phyloP scores from a whole-genome alignment of 2,329 filamentous ascomycete genomes.

The Fusarium lyarnte region DNA sequence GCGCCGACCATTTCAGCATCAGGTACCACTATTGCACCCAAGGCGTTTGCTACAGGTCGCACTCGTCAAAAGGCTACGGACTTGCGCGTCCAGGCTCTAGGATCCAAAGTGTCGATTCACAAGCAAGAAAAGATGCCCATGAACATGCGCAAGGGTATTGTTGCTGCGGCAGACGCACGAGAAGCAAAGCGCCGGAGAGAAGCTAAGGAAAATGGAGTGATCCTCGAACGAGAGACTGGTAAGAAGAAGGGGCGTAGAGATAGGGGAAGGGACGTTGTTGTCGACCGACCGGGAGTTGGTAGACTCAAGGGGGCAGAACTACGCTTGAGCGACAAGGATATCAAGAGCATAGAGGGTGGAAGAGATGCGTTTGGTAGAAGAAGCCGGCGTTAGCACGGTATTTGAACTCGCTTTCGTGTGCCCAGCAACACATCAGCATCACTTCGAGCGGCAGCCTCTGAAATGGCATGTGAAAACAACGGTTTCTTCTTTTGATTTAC shows the following conservation, averaged over 20 bases:
- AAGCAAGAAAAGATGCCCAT: conserved; percentile 90
- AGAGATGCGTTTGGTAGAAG: conserved; percentile 54
- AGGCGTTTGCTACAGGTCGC: conserved; percentile 67
- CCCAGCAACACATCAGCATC: not conserved
- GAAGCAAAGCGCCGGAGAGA: conserved; percentile 79
- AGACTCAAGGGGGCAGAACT: conserved; percentile 82
- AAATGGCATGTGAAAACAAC: conserved; percentile 9
- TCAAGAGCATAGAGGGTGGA: conserved; percentile 73
- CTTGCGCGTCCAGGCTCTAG: conserved; percentile 82
- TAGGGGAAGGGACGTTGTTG: conserved; percentile 63
- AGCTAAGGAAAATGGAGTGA: conserved; percentile 89
- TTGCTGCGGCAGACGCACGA: conserved; percentile 68
- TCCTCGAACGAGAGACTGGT: conserved; percentile 72
- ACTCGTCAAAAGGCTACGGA: conserved; percentile 85
- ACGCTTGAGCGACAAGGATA: conserved; percentile 80
- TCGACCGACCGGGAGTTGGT: conserved; percentile 83
- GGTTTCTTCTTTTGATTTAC: conserved; percentile 29
- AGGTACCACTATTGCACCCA: conserved; percentile 50
- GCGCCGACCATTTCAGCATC: conserved; percentile 56
- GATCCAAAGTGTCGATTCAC: conserved; percentile 78
- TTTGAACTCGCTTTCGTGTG: not conserved
- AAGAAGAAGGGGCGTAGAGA: conserved; percentile 53
- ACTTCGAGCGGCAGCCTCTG: not conserved
- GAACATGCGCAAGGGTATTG: conserved; percentile 85
- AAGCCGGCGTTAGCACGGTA: conserved; percentile 40